Evolutionary conservation across 2,329 filamentous ascomycete genomes (phyloP).

Genomic region (Botrytis tulipae): DNA sequence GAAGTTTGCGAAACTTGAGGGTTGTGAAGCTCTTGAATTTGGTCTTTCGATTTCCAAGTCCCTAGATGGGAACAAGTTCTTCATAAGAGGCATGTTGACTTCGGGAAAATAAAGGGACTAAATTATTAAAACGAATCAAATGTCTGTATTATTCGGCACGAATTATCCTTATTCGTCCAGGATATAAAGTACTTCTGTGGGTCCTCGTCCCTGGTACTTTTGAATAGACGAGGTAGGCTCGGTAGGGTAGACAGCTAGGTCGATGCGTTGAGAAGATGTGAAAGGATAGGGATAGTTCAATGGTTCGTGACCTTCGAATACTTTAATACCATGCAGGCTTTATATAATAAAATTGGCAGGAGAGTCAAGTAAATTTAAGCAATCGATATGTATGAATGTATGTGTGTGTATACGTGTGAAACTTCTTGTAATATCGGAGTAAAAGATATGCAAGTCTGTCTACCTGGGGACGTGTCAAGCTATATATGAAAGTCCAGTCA

Average conservation of each 20-base stretch:
- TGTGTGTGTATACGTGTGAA: background rate
- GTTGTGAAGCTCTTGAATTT: conserved; percentile 19
- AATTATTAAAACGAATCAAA: conserved; percentile 13
- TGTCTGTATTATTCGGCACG: conserved; percentile 11
- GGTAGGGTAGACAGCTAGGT: conserved; percentile 1
- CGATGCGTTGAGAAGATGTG: conserved; percentile 8
- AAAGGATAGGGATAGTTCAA: conserved; percentile 3
- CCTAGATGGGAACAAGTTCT: conserved; percentile 28
- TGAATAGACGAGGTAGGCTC: conserved; percentile 1
- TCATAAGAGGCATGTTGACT: conserved; percentile 32
- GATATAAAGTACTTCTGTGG: conserved; percentile 21
- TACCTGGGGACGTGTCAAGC: background rate
- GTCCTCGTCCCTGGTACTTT: conserved; percentile 1
- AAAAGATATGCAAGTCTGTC: background rate
- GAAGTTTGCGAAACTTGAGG: conserved; percentile 29
- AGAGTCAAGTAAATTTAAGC: conserved; percentile 19
- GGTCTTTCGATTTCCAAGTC: conserved; percentile 23
- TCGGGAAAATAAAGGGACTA: conserved; percentile 16
- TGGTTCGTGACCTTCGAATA: conserved; percentile 10
- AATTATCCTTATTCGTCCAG: conserved; percentile 14
- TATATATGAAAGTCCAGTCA: conserved; percentile 10
- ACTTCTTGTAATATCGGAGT: background rate
- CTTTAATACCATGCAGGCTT: conserved; percentile 18
- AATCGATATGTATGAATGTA: background rate
- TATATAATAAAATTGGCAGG: conserved; percentile 22